These are phyloP conservation scores for Mariannaea sp. DNA, from an alignment of 2,329 filamentous ascomycete genomes.

Conservation along the genomic window DNA sequence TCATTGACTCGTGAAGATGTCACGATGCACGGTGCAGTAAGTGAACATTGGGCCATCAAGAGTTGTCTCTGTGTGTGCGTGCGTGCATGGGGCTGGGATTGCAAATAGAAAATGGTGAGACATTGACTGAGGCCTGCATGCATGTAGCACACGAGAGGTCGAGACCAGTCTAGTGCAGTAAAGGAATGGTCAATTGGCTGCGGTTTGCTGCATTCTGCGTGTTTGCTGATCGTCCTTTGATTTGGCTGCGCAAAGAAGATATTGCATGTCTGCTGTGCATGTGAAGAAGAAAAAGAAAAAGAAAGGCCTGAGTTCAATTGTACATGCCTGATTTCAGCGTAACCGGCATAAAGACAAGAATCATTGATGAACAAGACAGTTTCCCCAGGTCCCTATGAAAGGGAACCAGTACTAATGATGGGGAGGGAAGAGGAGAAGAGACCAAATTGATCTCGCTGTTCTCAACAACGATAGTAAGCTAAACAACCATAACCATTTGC, in stretches of 20 bases:
- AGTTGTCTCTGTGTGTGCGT: not conserved
- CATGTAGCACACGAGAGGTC: slow-evolving; percentile 10
- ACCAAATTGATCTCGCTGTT: too few relatives aligned
- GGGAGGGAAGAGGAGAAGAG: too few relatives aligned
- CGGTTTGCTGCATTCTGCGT: slow-evolving; percentile 23
- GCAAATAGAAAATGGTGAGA: slow-evolving; percentile 14
- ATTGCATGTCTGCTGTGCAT: not conserved
- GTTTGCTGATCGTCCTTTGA: slow-evolving; percentile 23
- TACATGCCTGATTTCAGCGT: not conserved
- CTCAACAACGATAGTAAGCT: too few relatives aligned
- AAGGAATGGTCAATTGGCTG: not conserved
- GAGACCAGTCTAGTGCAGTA: slow-evolving; percentile 4
- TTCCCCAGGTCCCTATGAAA: too few relatives aligned
- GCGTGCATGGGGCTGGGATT: slow-evolving; percentile 5
- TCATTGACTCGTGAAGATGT: not conserved
- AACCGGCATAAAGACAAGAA: not conserved
- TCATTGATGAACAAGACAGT: too few relatives aligned
- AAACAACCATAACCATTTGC: too few relatives aligned
- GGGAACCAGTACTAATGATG: too few relatives aligned
- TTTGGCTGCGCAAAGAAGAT: not conserved
- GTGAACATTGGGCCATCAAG: not conserved
- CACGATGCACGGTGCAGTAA: not conserved
- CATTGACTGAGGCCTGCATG: slow-evolving; percentile 22
- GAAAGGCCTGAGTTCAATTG: not conserved
- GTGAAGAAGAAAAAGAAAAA: too few relatives aligned